Evolutionary conservation across 371 early-diverging fungal genomes (phyloP).

Genomic region (Mucor racemosus): DNA sequence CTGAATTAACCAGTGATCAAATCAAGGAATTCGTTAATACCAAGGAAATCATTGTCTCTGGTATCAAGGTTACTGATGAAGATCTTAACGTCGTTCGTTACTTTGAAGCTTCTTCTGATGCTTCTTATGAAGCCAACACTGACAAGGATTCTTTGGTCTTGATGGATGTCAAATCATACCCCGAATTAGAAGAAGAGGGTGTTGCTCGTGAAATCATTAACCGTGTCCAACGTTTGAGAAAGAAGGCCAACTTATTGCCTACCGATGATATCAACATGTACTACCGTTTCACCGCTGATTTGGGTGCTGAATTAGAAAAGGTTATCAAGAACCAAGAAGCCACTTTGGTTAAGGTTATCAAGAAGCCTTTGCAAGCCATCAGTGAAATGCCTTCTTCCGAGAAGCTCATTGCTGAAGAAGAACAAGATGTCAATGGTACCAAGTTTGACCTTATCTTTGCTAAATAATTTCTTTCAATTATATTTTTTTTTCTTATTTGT

Average conservation of each 20-base stretch:
- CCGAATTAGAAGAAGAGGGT: conserved; percentile 90
- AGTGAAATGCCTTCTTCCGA: conserved; percentile 40
- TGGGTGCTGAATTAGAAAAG: conserved; percentile 65
- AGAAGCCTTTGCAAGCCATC: conserved; percentile 60
- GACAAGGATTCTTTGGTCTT: conserved; percentile 91
- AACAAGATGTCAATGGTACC: conserved; percentile 71
- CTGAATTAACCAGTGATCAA: conserved; percentile 74
- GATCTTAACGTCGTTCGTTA: conserved; percentile 85
- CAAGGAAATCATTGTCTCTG: conserved; percentile 77
- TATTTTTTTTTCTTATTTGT: not conserved
- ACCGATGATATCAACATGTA: conserved; percentile 88
- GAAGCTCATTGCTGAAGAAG: conserved; percentile 69
- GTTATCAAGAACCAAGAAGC: conserved; percentile 78
- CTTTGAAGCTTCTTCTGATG: conserved; percentile 67
- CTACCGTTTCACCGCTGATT: conserved; percentile 76
- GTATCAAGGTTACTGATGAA: conserved; percentile 79
- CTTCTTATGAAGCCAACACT: conserved; percentile 75
- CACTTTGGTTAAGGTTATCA: conserved; percentile 74
- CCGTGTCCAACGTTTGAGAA: conserved; percentile 97
- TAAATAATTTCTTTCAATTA: conserved; percentile 18
- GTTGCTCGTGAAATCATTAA: conserved; percentile 97
- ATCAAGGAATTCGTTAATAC: conserved; percentile 81
- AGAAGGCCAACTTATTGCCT: conserved; percentile 85
- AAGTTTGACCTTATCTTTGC: conserved; percentile 49
- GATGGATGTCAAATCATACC: conserved; percentile 84